Conservation (phyloP, 352 stramenopile species). For the Pythium folliculosum region DNA sequence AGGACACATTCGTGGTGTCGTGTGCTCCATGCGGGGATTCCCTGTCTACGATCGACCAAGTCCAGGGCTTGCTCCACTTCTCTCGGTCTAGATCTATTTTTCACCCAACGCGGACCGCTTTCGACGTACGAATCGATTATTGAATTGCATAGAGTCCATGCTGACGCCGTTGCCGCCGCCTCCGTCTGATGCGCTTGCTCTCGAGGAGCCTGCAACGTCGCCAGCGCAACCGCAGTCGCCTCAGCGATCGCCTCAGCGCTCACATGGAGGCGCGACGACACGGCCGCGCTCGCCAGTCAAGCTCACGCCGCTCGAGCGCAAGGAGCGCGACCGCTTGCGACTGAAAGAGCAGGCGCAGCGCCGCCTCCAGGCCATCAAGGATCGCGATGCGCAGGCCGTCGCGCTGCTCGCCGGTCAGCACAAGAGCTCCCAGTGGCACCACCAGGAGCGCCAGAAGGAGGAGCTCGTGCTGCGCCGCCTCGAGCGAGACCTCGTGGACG, state of each 20-base stretch:
- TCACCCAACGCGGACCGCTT: background rate
- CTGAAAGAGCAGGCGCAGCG: conserved; percentile 28
- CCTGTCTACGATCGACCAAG: no score
- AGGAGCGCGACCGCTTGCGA: conserved; percentile 29
- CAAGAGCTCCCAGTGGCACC: conserved; percentile 32
- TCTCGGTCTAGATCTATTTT: background rate
- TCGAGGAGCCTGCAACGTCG: background rate
- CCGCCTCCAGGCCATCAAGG: conserved; percentile 19
- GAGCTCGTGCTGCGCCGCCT: conserved; percentile 63
- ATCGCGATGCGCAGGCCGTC: conserved; percentile 15
- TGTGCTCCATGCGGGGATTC: background rate
- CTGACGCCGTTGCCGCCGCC: background rate
- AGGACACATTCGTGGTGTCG: background rate
- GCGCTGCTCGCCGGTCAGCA: conserved; percentile 18
- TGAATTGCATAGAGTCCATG: background rate
- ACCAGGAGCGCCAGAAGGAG: conserved; percentile 44
- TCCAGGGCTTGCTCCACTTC: background rate
- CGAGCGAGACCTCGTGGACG: conserved; percentile 62
- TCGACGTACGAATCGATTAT: no score
- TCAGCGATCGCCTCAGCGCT: conserved; percentile 4
- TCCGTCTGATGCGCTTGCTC: background rate
- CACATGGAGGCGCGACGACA: background rate
- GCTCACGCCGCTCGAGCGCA: conserved; percentile 35
- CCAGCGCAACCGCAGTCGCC: background rate
- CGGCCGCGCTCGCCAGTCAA: conserved; percentile 27